Evolutionary conservation across 495 filamentous ascomycete species (phyloP), one percentile per base, ranked within the genome.

Genomic region (Bacidia rubella): DNA sequence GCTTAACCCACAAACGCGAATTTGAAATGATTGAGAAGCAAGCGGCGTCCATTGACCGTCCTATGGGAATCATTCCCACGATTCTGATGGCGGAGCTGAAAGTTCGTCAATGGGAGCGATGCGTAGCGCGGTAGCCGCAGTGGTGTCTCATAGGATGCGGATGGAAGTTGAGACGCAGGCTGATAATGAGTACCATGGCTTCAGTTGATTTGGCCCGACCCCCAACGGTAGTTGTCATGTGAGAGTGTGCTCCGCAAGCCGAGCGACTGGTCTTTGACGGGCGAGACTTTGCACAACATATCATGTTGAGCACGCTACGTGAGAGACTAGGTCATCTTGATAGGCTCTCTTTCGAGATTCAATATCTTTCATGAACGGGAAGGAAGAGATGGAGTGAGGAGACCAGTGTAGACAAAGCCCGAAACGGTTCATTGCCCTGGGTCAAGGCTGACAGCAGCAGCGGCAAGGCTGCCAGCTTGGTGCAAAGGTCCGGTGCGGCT

Each of bases 61-160:
- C 47, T 50, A 50, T 38, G 25, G 26, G 26, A 25, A 17, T 5
- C 19, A 23, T 21, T 27, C 23, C 25, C 47, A 38, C 17, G 47
- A 20, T 25, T 17, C 32, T 17, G 4, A 11, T 19, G 10, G 22
- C 26, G 17, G 26, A 39, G 47, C 47, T 50, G 47, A 50, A 35
- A 32, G 12, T 5, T 50, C 10, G 19, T n/a, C 41, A 4, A 38
- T 32, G 44, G 17, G 15, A 25, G n/a, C 21, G 22, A 26, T 22
- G 47, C 17, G 47, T 50, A 50, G 47, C 47, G 47, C 47, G 47
- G 47, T 38, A 50, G 47, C 24, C 47, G 47, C 47, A 50, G 47
- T 25, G 12, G 25, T 15, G 12, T 25, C 17, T 38, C 25, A 50
- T 50, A 35, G 47, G 47, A 19, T 21, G 23, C 12, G 24, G 26